phyloP scores from a whole-genome alignment of 108 stramenopile species.

The Nitzschia inconspicua region DNA sequence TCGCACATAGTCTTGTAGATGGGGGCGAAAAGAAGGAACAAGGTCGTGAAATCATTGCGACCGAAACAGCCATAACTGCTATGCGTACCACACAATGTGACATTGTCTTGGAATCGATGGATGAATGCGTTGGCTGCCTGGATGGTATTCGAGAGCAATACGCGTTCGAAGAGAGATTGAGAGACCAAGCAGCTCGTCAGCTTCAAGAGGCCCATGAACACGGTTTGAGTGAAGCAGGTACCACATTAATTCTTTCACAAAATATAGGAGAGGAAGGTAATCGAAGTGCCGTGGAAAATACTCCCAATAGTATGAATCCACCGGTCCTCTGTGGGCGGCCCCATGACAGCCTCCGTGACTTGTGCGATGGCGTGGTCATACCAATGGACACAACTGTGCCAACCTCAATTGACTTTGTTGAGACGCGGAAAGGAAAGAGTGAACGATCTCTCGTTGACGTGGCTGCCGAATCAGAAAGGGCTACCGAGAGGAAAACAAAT shows the following conservation, averaged over 20 bases:
- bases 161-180: slow-evolving; percentile 6
- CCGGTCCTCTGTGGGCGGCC: background rate
- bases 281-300: slow-evolving; percentile 5
- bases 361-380: background rate
- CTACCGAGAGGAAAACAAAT: background rate
- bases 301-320: background rate
- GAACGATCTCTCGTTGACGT: background rate
- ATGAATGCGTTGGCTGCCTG: slow-evolving; percentile 18
- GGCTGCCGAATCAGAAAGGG: slow-evolving; percentile 5
- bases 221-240: slow-evolving; percentile 8
- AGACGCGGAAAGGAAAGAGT: background rate
- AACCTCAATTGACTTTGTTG: background rate
- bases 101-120: slow-evolving; percentile 21
- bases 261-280: slow-evolving; percentile 1
- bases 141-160: slow-evolving; percentile 22
- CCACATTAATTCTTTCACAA: slow-evolving; percentile 15
- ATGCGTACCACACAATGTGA: slow-evolving; percentile 6
- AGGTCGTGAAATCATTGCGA: too few species aligned
- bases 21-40: too few species aligned
- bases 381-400: slow-evolving; percentile 10
- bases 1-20: too few species aligned
- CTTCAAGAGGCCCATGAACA: background rate
- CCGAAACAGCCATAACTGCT: too few species aligned
- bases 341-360: too few species aligned
- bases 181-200: background rate